Evolutionary conservation across 83 land plant genomes (phyloP).

Genomic region (Diphasiastrum complanatum): DNA sequence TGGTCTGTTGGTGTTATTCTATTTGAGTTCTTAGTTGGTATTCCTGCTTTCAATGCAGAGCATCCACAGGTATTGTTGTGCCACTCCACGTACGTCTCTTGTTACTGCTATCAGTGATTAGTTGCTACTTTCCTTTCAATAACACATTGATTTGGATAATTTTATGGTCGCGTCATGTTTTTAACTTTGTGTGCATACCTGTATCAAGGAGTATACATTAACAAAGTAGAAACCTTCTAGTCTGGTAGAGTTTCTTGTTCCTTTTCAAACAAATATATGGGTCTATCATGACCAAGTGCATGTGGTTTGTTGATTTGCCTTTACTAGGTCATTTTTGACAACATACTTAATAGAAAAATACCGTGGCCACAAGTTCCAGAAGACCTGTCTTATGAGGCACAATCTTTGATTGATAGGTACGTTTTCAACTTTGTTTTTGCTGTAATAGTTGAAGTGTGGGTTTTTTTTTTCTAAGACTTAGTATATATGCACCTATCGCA

Average conservation of each 20-base stretch:
- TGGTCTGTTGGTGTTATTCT: constrained; percentile 98
- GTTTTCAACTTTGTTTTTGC: not conserved
- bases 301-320: constrained; percentile 4
- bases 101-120: not conserved
- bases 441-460: not conserved
- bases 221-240: too few relatives aligned
- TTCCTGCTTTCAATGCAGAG: constrained; percentile 99
- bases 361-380: constrained; percentile 94
- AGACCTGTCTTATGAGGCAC: constrained; percentile 82
- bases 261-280: not conserved
- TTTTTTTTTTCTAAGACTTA: not conserved
- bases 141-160: not conserved
- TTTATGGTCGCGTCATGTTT: too few relatives aligned
- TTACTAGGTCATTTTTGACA: constrained; percentile 92
- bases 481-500: not conserved
- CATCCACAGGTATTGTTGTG: constrained; percentile 74
- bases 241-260: not conserved
- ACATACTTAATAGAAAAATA: constrained; percentile 88
- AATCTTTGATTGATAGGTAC: constrained; percentile 80
- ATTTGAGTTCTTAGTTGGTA: constrained; percentile 89
- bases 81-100: not conserved
- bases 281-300: not conserved
- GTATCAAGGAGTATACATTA: too few relatives aligned
- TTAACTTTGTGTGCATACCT: too few relatives aligned
- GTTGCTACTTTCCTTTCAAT: not conserved